Percentiles rank a stretch among this genome's conserved stretches.
These are phyloP conservation scores for Phytophthora nicotianae DNA, from an alignment of 352 stramenopile genomes.

Conservation along the genomic window DNA sequence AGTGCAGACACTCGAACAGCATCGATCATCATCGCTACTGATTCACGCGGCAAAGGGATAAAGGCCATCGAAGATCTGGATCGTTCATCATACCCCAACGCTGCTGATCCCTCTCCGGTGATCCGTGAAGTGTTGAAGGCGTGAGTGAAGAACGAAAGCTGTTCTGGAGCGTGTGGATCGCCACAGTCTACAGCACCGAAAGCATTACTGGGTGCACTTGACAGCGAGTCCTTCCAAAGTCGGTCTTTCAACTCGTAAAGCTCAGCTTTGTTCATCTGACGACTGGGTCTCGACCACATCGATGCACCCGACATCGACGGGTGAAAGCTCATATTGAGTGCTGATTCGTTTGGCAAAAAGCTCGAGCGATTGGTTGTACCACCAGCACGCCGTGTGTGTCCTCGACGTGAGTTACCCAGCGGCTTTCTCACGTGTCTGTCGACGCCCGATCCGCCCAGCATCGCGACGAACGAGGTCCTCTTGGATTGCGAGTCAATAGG, in stretches of 20 bases:
- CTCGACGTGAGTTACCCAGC: slow-evolving; percentile 12
- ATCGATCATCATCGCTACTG: slow-evolving; percentile 59
- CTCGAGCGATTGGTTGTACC: slow-evolving; percentile 23
- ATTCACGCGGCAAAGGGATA: slow-evolving; percentile 57
- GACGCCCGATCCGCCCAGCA: slow-evolving; percentile 22
- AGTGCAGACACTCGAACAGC: slow-evolving; percentile 57
- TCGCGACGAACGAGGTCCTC: slow-evolving; percentile 25
- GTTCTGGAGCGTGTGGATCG: slow-evolving; percentile 11
- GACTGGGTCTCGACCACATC: slow-evolving; percentile 27
- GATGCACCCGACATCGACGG: slow-evolving; percentile 13
- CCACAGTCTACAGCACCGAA: slow-evolving; percentile 15
- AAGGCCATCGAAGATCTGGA: slow-evolving; percentile 29
- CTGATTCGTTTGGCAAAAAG: slow-evolving; percentile 36
- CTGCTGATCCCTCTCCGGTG: slow-evolving; percentile 3
- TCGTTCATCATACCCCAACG: slow-evolving; percentile 3
- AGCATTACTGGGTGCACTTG: slow-evolving; percentile 5
- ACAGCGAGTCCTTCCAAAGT: slow-evolving; percentile 40
- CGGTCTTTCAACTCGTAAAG: slow-evolving; percentile 49
- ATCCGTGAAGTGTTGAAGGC: slow-evolving; percentile 40
- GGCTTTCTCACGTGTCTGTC: not conserved
- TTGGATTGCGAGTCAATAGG: slow-evolving; percentile 5
- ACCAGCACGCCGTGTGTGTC: slow-evolving; percentile 9
- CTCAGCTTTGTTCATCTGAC: slow-evolving; percentile 35
- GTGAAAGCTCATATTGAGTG: slow-evolving; percentile 18
- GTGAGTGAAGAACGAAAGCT: slow-evolving; percentile 47